phyloP scores from a whole-genome alignment of 106 monocot genomes.

The Dendrobium huoshanense region DNA sequence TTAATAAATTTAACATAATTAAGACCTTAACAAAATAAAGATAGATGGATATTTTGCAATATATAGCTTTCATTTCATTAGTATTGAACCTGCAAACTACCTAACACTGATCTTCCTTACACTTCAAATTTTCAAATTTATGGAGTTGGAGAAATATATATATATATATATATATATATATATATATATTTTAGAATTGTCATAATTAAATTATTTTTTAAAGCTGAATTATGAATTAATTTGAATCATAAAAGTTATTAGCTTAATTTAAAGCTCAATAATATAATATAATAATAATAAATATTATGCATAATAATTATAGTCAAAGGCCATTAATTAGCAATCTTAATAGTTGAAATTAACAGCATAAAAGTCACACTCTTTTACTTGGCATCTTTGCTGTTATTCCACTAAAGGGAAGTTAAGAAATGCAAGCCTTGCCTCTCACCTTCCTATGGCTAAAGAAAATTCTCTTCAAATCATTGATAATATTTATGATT shows the following conservation, averaged over 20 bases:
- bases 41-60: too few species aligned
- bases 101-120: background rate
- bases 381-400: constrained; percentile 43
- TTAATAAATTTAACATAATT: background rate
- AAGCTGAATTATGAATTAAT: too few species aligned
- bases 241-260: too few species aligned
- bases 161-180: too few species aligned
- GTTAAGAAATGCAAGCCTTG: constrained; percentile 55
- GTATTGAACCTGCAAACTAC: background rate
- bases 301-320: too few species aligned
- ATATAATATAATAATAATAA: too few species aligned
- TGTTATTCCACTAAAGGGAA: constrained; percentile 28
- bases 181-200: background rate
- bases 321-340: background rate
- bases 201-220: too few species aligned
- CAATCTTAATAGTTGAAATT: too few species aligned
- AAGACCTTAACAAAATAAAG: too few species aligned
- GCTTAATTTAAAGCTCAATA: too few species aligned
- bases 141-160: too few species aligned
- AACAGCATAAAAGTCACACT: constrained; percentile 26
- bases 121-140: too few species aligned
- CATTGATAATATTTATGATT: background rate
- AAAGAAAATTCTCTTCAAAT: background rate
- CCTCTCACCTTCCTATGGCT: constrained; percentile 6
- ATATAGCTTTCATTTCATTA: background rate